phyloP scores from a whole-genome alignment of 768 basidiomycete species.

The Stropharia rugosoannulata region DNA sequence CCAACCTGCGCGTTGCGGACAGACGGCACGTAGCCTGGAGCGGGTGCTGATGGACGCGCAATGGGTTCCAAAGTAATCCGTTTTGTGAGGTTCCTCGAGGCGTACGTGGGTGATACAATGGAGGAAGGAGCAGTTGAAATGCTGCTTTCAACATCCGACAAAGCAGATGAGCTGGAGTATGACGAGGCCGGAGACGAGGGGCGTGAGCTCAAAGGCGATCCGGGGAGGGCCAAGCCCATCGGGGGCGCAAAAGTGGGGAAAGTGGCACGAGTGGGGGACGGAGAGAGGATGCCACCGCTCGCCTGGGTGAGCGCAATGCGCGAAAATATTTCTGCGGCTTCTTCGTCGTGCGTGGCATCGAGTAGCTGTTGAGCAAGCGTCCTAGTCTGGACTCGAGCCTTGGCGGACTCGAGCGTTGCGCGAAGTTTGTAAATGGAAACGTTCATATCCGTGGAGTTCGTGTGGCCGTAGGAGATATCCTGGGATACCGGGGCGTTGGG shows the following conservation, averaged over 20 bases:
- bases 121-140: too few species aligned
- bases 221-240: background rate
- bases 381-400: constrained; percentile 20
- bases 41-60: background rate
- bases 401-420: constrained; percentile 18
- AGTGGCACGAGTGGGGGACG: constrained; percentile 31
- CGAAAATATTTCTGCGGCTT: constrained; percentile 35
- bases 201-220: constrained; percentile 40
- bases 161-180: too few species aligned
- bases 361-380: constrained; percentile 35
- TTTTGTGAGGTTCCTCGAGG: too few species aligned
- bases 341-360: constrained; percentile 28
- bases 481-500: too few species aligned
- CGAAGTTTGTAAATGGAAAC: constrained; percentile 1
- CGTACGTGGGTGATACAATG: too few species aligned
- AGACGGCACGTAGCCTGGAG: background rate
- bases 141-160: too few species aligned
- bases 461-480: too few species aligned
- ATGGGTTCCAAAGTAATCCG: too few species aligned
- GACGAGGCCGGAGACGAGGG: constrained; percentile 26
- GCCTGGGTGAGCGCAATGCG: constrained; percentile 29
- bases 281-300: constrained; percentile 23
- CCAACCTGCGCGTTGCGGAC: too few species aligned
- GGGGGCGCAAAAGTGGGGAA: constrained; percentile 17
- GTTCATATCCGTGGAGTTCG: too few species aligned